phyloP scores from a whole-genome alignment of 441 rosid species.

The Melastoma candidum region DNA sequence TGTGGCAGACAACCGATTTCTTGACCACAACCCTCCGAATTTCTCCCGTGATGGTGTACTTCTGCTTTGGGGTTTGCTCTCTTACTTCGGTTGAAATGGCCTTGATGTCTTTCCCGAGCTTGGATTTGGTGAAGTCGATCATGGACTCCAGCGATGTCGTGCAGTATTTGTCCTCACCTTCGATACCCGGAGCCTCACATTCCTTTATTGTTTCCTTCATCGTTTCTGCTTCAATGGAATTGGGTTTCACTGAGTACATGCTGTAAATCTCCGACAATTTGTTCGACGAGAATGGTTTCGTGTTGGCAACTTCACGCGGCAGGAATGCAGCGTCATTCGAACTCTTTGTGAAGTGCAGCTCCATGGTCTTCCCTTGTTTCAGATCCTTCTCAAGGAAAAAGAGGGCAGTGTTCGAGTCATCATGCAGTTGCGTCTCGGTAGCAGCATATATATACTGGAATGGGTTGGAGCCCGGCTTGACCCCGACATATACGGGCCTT shows the following conservation, averaged over 20 bases:
- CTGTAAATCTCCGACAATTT: slow-evolving; percentile 37
- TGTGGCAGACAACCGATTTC: slow-evolving; percentile 69
- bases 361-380: slow-evolving; percentile 36
- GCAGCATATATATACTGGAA: slow-evolving; percentile 41
- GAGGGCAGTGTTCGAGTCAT: slow-evolving; percentile 38
- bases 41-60: slow-evolving; percentile 29
- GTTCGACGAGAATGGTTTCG: slow-evolving; percentile 58
- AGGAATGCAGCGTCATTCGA: slow-evolving; percentile 35
- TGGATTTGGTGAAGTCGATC: slow-evolving; percentile 50
- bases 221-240: slow-evolving; percentile 44
- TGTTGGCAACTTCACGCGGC: slow-evolving; percentile 38
- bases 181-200: slow-evolving; percentile 45
- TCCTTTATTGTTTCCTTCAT: slow-evolving; percentile 56
- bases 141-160: slow-evolving; percentile 73
- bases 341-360: slow-evolving; percentile 37
- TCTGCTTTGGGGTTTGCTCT: slow-evolving; percentile 22
- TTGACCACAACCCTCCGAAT: slow-evolving; percentile 26
- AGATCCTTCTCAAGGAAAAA: slow-evolving; percentile 72
- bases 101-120: slow-evolving; percentile 41
- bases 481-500: slow-evolving; percentile 46
- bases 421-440: slow-evolving; percentile 43
- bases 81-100: slow-evolving; percentile 55
- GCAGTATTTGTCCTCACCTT: slow-evolving; percentile 68
- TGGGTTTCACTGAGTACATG: slow-evolving; percentile 34
- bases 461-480: slow-evolving; percentile 27